A percentile compares a stretch with the other conserved stretches of the same genome.
phyloP scores from a whole-genome alignment of 352 stramenopile genomes.

The Phytophthora sojae region DNA sequence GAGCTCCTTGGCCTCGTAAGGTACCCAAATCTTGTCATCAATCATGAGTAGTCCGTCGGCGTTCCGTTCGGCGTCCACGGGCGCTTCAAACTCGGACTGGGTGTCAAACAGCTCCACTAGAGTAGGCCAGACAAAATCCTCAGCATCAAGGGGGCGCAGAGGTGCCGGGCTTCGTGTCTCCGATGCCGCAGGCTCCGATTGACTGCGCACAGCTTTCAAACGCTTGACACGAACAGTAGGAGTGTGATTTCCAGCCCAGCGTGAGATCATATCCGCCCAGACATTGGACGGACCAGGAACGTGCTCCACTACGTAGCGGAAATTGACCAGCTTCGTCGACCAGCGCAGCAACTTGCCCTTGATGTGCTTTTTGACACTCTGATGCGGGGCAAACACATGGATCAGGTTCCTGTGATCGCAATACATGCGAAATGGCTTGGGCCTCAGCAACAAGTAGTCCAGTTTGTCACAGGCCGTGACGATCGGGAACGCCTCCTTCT shows the following conservation, averaged over 20 bases:
- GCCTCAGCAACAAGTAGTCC: constrained; percentile 11
- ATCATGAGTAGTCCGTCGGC: background rate
- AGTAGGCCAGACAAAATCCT: background rate
- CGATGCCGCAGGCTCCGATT: background rate
- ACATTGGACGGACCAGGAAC: constrained; percentile 10
- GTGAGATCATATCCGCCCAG: constrained; percentile 25
- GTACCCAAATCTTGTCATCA: background rate
- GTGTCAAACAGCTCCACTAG: background rate
- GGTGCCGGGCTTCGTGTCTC: background rate
- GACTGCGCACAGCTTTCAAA: background rate
- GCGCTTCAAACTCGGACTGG: background rate
- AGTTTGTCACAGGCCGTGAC: constrained; percentile 8
- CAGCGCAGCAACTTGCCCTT: constrained; percentile 19
- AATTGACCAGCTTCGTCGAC: constrained; percentile 18
- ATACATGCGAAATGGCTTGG: constrained; percentile 1
- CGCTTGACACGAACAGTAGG: background rate
- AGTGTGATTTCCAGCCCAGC: background rate
- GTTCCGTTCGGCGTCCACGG: background rate
- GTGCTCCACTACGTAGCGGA: constrained; percentile 15
- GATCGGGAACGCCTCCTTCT: constrained; percentile 10
- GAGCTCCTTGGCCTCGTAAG: background rate
- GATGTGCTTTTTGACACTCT: constrained; percentile 10
- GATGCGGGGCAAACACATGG: constrained; percentile 7
- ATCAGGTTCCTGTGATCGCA: constrained; percentile 13
- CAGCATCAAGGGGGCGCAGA: background rate